Base-by-base conservation (phyloP, 225 moss, liverwort and hornwort genomes). In the Physcomitrellopsis africana region DNA sequence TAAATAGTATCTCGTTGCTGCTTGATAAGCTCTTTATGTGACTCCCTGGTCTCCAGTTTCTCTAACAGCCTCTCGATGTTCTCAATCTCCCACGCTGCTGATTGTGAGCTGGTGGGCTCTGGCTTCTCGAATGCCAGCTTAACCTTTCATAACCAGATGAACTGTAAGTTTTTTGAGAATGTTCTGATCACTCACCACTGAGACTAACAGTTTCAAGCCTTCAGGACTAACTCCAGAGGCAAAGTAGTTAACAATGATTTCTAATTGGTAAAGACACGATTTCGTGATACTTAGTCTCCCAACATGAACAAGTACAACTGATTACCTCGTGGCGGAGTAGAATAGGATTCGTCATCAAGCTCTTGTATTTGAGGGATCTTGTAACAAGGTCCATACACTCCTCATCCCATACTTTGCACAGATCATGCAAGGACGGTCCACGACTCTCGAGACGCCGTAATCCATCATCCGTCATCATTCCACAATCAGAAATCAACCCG, bases 1-100 rank as follows among this genome's bases (percentile, higher is more conserved):
- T 87, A 87, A 73, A 87, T 84, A 66, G 74, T 75, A 72, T 87
- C 84, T 65, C 81, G 76, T 80, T 87, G 87, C 70, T 87, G 87
- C 60, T 80, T 79, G 65, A 82, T 74, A 20, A 84, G 87, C 70
- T 84, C 87, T 54, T 80, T 82, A 12, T 79, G 74, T 12, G 74
- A 67, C 67, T 87, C 84, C 71, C 75, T 77, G 52, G 60, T 81
- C 62, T 81, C 77, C 19, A 87, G 48, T 77, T 84, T 84, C 67
- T 84, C 79, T 68, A 84, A 72, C 15, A 82, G 70, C 68, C 81
- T 77, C 79, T 87, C 84, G 9, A 82, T 79, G 74, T 84, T 87
- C 61, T 87, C 81, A 47, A 87, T 87, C 67, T 84, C 84, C 79
- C 73, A 87, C 54, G 84, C 82, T 71, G 84, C 74, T 72, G 74